Base-by-base conservation (phyloP, 257 asterid genomes). In the Jacaranda mimosifolia region DNA sequence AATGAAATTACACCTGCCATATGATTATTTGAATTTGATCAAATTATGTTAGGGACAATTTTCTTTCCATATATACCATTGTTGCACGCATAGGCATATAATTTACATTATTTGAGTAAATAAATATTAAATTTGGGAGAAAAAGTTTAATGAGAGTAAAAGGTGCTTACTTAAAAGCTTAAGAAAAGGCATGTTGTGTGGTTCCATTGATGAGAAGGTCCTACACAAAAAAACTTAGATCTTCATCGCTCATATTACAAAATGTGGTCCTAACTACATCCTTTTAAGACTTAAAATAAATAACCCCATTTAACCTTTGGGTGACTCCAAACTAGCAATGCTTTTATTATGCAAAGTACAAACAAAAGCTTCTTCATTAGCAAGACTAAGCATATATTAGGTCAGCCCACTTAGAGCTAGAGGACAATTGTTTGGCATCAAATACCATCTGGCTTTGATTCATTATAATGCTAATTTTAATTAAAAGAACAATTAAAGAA, bases 361-460 rank as follows among this genome's bases (percentile, higher is more conserved):
- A 52, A 52, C 4, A 3, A 62, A 62, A 77, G 84, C 79, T 67
- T 64, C 69, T 52, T 82, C 83, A 77, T 68, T 68, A 76, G 83
- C 88, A 77, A 77, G 86, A 45, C 66, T 78, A 63, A 75, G 83
- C 83, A 86, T 79, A 75, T 59, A 67, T 84, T 87, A 87, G 89
- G 91, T 85, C 92, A 88, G 46, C 87, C 88, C 90, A 88, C 92
- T 80, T 63, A 51, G 76, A 70, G 75, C 77, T 78, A 79, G 46
- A 85, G 84, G 83, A 83, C 85, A 73, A 63, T 68, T 56, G 15
- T 32, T 77, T 75, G 32, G 78, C 82, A 80, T 77, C 65, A 81
- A 45, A 74, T 75, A 76, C 81, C 43, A 75, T 40, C 74, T 72
- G 81, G 77, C 76, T 76, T 72, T 79, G 40, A 15, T 60, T 82